phyloP scores from a whole-genome alignment of 208 protist genomes.

The Leishmania mexicana region DNA sequence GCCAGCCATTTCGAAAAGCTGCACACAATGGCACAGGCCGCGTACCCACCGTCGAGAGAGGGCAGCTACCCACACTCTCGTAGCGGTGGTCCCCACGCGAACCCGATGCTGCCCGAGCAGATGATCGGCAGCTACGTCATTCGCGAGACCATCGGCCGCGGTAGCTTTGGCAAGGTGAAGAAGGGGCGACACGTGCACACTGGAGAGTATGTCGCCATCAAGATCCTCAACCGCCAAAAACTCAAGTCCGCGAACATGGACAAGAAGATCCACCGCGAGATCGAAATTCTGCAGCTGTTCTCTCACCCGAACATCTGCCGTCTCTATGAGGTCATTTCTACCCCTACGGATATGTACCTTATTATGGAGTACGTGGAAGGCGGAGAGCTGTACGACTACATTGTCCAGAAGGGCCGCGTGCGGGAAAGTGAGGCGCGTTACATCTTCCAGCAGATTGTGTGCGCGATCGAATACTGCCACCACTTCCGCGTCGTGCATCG shows the following conservation, averaged over 20 bases:
- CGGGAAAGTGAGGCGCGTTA: conserved; percentile 93
- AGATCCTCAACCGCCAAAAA: conserved; percentile 99
- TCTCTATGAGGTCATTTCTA: conserved; percentile 98
- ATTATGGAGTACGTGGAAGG: conserved; percentile 99
- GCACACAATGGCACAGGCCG: conserved; percentile 18
- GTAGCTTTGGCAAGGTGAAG: conserved; percentile 99
- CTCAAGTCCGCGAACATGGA: conserved; percentile 94
- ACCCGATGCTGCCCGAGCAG: conserved; percentile 44
- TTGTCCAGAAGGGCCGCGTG: conserved; percentile 96
- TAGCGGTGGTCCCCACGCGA: not conserved
- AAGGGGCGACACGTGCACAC: conserved; percentile 96
- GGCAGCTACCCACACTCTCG: conserved; percentile 28
- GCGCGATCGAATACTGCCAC: conserved; percentile 99
- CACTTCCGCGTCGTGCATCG: conserved; percentile 93
- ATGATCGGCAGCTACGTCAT: conserved; percentile 98
- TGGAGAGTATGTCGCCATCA: conserved; percentile 97
- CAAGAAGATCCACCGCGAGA: conserved; percentile 96
- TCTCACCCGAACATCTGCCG: conserved; percentile 99
- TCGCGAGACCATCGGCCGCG: conserved; percentile 98
- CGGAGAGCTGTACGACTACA: conserved; percentile 99
- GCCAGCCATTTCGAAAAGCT: not conserved
- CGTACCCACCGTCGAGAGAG: conserved; percentile 13
- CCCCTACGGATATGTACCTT: conserved; percentile 98
- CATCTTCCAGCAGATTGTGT: conserved; percentile 99
- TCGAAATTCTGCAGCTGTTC: conserved; percentile 98